These are phyloP conservation scores for Benincasa hispida DNA, from an alignment of 306 rosid genomes.

Conservation along the genomic window DNA sequence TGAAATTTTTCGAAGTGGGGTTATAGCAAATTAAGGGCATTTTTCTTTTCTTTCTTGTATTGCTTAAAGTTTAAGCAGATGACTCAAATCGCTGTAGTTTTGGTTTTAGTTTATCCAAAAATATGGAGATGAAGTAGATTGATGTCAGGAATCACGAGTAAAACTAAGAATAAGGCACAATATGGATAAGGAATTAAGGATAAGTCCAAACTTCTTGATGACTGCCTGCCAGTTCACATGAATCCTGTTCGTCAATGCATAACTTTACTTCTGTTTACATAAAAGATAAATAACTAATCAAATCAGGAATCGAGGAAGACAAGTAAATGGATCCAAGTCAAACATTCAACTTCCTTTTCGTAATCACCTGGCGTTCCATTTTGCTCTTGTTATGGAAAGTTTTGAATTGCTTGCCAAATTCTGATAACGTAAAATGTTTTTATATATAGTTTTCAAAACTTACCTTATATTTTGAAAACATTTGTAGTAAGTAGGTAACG, in stretches of 20 bases:
- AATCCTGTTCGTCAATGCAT: slow-evolving; percentile 13
- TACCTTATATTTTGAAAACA: too few species aligned
- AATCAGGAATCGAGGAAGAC: neutral
- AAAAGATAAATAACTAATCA: neutral
- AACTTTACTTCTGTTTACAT: neutral
- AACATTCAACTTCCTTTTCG: too few species aligned
- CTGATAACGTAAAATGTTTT: too few species aligned
- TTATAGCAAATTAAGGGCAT: neutral
- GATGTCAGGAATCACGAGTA: neutral
- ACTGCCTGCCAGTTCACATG: slow-evolving; percentile 9
- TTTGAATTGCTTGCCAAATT: too few species aligned
- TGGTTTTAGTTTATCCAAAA: neutral
- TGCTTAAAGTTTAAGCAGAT: neutral
- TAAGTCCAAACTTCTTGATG: neutral
- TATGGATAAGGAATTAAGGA: neutral
- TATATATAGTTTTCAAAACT: too few species aligned
- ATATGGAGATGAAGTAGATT: neutral
- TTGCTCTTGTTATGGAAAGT: too few species aligned
- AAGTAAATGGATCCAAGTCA: neutral
- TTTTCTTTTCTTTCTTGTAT: neutral
- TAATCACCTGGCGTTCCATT: too few species aligned
- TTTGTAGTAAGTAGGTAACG: too few species aligned
- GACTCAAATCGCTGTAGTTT: neutral
- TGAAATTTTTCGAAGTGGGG: neutral
- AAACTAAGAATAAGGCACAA: neutral